phyloP scores from a whole-genome alignment of 345 rosid genomes.

The Combretum micranthum region DNA sequence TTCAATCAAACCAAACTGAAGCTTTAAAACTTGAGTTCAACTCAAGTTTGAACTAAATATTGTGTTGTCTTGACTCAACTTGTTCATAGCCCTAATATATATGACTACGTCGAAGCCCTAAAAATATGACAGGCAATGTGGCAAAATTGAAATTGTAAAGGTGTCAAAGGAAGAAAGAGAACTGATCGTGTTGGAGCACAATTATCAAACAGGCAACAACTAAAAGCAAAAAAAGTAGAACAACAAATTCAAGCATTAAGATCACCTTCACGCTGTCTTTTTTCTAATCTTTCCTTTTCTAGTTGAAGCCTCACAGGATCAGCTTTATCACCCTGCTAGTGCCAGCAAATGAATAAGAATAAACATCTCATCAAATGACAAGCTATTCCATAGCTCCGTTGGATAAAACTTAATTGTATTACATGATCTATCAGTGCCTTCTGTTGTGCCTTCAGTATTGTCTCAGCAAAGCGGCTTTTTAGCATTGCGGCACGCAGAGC shows the following conservation, averaged over 20 bases:
- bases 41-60: background rate
- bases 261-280: constrained; percentile 69
- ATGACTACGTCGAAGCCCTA: background rate
- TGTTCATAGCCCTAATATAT: no score
- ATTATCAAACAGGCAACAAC: background rate
- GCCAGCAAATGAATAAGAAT: background rate
- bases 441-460: constrained; percentile 63
- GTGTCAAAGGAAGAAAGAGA: no score
- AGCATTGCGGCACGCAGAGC: constrained; percentile 80
- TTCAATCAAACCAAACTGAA: background rate
- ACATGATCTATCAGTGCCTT: constrained; percentile 57
- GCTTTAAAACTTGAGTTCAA: background rate
- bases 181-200: no score
- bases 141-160: no score
- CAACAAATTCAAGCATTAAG: background rate
- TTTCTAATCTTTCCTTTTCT: constrained; percentile 65
- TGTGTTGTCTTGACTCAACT: no score
- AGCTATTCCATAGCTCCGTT: background rate
- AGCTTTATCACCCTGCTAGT: constrained; percentile 50
- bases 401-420: background rate
- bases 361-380: background rate
- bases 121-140: background rate
- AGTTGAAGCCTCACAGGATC: constrained; percentile 47
- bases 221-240: background rate
- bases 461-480: constrained; percentile 66